phyloP scores from a whole-genome alignment of 2,329 filamentous ascomycete species.

The Neonectria sp. region DNA sequence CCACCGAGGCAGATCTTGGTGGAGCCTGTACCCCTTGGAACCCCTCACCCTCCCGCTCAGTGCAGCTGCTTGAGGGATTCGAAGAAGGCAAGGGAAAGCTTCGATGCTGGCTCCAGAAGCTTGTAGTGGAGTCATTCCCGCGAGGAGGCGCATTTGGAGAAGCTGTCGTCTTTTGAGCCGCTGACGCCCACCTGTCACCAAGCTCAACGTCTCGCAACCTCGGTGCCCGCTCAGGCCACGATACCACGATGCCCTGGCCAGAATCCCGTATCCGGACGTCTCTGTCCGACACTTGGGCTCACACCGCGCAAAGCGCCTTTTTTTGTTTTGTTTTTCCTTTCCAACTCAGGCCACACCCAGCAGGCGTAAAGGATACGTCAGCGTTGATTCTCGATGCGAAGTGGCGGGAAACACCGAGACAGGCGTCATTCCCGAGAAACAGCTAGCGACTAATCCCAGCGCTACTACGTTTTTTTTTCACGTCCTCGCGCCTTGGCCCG shows the following conservation, averaged over 20 bases:
- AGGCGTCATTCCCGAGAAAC: slow-evolving; percentile 47
- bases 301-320: slow-evolving; percentile 26
- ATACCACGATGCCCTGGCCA: slow-evolving; percentile 17
- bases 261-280: slow-evolving; percentile 19
- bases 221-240: slow-evolving; percentile 26
- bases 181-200: slow-evolving; percentile 42
- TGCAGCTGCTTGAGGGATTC: slow-evolving; percentile 44
- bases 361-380: slow-evolving; percentile 21
- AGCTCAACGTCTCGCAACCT: slow-evolving; percentile 31
- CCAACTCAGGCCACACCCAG: slow-evolving; percentile 14
- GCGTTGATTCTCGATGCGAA: slow-evolving; percentile 23
- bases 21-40: slow-evolving; percentile 46
- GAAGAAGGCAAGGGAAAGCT: slow-evolving; percentile 46
- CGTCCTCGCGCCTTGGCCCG: slow-evolving; percentile 8
- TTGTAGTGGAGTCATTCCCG: slow-evolving; percentile 48
- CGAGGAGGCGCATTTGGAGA: slow-evolving; percentile 49
- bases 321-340: slow-evolving; percentile 16
- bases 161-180: slow-evolving; percentile 44
- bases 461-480: slow-evolving; percentile 26
- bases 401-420: slow-evolving; percentile 48
- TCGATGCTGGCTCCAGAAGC: slow-evolving; percentile 50
- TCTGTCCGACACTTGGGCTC: slow-evolving; percentile 28
- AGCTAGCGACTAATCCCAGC: slow-evolving; percentile 31
- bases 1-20: slow-evolving; percentile 48
- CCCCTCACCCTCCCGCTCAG: slow-evolving; percentile 49